A percentile compares a stretch with the other conserved stretches of the same genome.
These are phyloP conservation scores for Trichoderma gracile DNA, from an alignment of 2,329 filamentous ascomycete species.

Conservation along the genomic window DNA sequence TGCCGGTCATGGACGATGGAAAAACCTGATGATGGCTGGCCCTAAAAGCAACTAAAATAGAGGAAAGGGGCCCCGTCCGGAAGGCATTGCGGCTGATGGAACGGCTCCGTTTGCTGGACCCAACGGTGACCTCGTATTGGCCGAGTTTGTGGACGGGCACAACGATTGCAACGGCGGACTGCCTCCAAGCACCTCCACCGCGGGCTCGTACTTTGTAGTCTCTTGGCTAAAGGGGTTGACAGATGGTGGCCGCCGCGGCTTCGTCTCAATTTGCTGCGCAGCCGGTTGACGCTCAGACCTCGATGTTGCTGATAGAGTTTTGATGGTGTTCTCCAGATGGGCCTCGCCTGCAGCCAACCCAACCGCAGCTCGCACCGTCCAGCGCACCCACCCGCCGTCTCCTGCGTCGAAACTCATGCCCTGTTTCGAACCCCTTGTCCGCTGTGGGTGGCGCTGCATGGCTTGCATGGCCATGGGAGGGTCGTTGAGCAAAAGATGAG, in stretches of 20 bases:
- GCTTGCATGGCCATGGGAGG: conserved; percentile 19
- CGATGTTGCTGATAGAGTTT: not conserved
- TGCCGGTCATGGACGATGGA: not conserved
- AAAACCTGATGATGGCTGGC: conserved; percentile 5
- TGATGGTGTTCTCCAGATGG: not conserved
- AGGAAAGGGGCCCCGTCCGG: conserved; percentile 8
- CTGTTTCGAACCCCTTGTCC: conserved; percentile 2
- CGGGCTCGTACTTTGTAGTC: not conserved
- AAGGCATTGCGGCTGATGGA: conserved; percentile 10
- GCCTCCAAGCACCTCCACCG: conserved; percentile 3
- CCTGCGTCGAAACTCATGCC: conserved; percentile 17
- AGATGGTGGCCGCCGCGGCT: not conserved
- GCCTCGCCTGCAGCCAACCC: not conserved
- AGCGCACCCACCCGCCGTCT: not conserved
- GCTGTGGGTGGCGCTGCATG: conserved; percentile 13
- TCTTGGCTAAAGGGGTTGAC: not conserved
- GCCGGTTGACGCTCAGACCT: not conserved
- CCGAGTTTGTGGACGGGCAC: not conserved
- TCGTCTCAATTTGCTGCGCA: not conserved
- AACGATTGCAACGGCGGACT: conserved; percentile 17
- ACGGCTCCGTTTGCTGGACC: conserved; percentile 7
- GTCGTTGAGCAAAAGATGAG: conserved; percentile 10
- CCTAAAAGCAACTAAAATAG: conserved; percentile 10
- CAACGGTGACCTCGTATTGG: conserved; percentile 18
- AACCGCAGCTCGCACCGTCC: not conserved